Base-by-base conservation (phyloP, 2,329 filamentous ascomycete genomes). In the Claviceps arundinis region DNA sequence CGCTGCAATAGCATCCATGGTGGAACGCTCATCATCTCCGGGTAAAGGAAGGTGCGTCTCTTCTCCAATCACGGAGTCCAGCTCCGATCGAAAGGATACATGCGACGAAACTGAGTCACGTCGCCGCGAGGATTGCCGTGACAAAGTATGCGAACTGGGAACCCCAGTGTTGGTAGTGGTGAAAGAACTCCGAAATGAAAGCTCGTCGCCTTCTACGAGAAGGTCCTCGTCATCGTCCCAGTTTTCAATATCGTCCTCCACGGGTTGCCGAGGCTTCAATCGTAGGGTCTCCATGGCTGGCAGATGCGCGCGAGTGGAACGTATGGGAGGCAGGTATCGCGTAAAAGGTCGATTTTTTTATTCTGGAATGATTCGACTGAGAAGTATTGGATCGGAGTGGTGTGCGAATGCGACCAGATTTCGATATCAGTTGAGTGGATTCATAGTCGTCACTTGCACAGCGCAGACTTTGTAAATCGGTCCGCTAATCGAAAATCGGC, bases 1-100 rank as follows among this genome's bases (percentile, higher is more conserved):
- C 6, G 89, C 87, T 24, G 87, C 81, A 61, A 98, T 91, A 55
- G 93, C 90, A 64, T 94, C 86, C 59, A 84, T 72, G 9, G 86
- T 94, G 1, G 88, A 88, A 56, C 81, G 78, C 61, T 95, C 87
- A 65, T 96, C 90, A 64, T 93, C 86, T 48, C 84, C 87, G 2
- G 88, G 83, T 34, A 97, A 72, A 59, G 91, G 80, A 22, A 97
- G 78, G 60, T 96, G 89, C 73, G 84, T 89, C 68, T 95, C 89
- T 61, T 94, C 88, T 55, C 82, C 86, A 52, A 79, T 78, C 57
- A 81, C 73, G 1, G 84, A 88, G 50, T 88, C 85, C 47, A 89
- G 78, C 63, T 94, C 90, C 51, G 88, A 95, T 60, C 85, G 85
- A 61, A 89, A 80, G 17, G 89, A 94, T 58, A 82, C 71, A 59